Conservation (phyloP, 2,329 filamentous ascomycete genomes). For the Emergomyces pasteurianus region DNA sequence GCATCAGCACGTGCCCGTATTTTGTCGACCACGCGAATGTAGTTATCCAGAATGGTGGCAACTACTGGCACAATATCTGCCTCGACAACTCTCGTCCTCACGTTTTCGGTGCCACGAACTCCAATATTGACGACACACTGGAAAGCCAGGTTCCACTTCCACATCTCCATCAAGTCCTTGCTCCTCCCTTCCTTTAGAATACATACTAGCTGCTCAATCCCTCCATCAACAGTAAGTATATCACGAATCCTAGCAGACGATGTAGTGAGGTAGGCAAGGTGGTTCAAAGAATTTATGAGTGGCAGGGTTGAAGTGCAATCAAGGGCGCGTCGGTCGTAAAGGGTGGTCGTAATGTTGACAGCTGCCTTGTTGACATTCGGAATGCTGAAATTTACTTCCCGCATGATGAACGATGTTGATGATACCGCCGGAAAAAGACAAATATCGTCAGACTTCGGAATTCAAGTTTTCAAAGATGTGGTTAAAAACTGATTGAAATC, state of each 20-base stretch:
- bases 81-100: conserved; percentile 90
- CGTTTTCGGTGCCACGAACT: conserved; percentile 84
- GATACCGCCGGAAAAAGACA: not conserved
- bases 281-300: conserved; percentile 97
- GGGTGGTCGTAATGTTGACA: conserved; percentile 93
- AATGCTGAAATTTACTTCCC: conserved; percentile 99
- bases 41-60: conserved; percentile 94
- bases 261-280: conserved; percentile 94
- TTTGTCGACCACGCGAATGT: conserved; percentile 91
- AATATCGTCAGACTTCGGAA: not conserved
- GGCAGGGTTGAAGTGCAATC: conserved; percentile 97
- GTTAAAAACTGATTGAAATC: not conserved
- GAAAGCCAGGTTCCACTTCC: conserved; percentile 99
- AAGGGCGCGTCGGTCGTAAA: conserved; percentile 93
- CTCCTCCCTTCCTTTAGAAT: conserved; percentile 95
- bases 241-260: conserved; percentile 95
- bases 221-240: conserved; percentile 96
- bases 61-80: conserved; percentile 99
- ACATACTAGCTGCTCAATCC: conserved; percentile 90
- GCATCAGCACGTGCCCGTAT: conserved; percentile 74
- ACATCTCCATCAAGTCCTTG: conserved; percentile 99
- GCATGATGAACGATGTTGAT: conserved; percentile 55
- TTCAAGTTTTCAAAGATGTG: not conserved
- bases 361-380: conserved; percentile 99
- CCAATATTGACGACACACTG: conserved; percentile 99